Conservation (phyloP, 1,139 yeast species). For the Entelexis paramagnoliae region DNA sequence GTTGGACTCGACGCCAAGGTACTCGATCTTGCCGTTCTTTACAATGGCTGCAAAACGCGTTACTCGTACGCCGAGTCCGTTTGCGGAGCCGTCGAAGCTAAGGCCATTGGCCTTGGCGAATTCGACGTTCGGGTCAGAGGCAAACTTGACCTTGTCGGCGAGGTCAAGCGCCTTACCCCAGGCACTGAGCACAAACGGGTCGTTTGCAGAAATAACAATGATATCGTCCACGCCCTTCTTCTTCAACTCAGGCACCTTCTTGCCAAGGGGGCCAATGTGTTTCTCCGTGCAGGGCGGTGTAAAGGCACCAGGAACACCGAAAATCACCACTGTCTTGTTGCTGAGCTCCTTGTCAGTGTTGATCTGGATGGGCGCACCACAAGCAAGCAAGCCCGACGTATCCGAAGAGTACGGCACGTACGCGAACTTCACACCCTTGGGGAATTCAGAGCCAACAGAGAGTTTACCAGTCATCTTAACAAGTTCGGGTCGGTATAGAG, state of each 20-base stretch:
- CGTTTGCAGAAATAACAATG: constrained; percentile 66
- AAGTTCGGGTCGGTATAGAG: too few relatives aligned
- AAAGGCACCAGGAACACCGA: constrained; percentile 86
- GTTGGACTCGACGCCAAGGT: constrained; percentile 56
- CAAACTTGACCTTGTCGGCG: constrained; percentile 35
- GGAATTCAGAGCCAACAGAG: constrained; percentile 33
- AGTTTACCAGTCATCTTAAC: constrained; percentile 13
- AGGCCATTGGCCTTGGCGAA: constrained; percentile 57
- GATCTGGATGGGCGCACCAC: constrained; percentile 45
- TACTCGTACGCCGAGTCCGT: constrained; percentile 57
- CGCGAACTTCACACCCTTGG: constrained; percentile 44
- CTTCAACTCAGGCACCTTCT: constrained; percentile 40
- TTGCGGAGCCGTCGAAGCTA: constrained; percentile 43
- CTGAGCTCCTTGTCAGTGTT: constrained; percentile 42
- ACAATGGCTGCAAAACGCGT: constrained; percentile 63
- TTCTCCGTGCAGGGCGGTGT: constrained; percentile 78
- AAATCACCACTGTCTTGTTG: constrained; percentile 52
- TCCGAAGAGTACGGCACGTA: constrained; percentile 49
- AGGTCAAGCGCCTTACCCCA: constrained; percentile 68
- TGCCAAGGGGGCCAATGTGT: constrained; percentile 69
- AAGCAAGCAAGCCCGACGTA: constrained; percentile 38
- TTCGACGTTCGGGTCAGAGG: constrained; percentile 57
- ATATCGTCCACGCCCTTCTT: constrained; percentile 63
- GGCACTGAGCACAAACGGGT: constrained; percentile 67
- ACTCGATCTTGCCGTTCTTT: constrained; percentile 52